Evolutionary conservation across 225 moss, liverwort and hornwort genomes (phyloP), one percentile per base, ranked within the genome.

Genomic region (Neckera pumila): DNA sequence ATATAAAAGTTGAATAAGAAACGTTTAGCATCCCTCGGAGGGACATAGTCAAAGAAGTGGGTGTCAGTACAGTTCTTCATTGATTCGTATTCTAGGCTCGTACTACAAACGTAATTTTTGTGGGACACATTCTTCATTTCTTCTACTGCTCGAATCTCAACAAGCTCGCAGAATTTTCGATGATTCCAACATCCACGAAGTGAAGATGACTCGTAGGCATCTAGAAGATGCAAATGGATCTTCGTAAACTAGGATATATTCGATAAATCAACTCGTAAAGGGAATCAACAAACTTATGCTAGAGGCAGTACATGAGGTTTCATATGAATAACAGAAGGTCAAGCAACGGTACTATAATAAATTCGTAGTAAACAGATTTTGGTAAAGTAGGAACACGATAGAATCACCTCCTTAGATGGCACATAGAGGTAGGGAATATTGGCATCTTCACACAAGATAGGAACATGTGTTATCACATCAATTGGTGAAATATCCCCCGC

Each of bases 401-500:
- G n/a, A 38, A 90, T 88, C 9, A 96, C 98, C 98, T 99, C 99
- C 87, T 99, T 99, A 28, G 99, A 99, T 49, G 99, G 97, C 28
- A 99, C 96, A 88, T 97, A 99, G 63, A 99, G 95, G 87, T 99
- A 99, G 7, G 99, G 99, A 62, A 99, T 95, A 82, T 95, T 93
- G 26, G 99, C 97, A 92, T 99, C 99, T 91, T 99, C 97, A 87
- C 99, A 99, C 57, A 99, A 83, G 49, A 99, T 96, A n/a, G 99
- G 99, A 45, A 99, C 97, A 84, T 99, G 99, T 11, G 99, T 99
- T 85, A 97, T 99, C 63, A 99, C 99, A 88, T 99, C 99, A 65
- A 99, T 99, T 51, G 99, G 99, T 43, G 99, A 99, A 84, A 99
- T 99, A 67, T 99, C 99, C 57, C 99, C 99, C 7, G 99, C 99